A percentile compares a stretch with the other conserved stretches of the same genome.
Evolutionary conservation across 2,329 filamentous ascomycete genomes (phyloP).

Genomic region (Zymoseptoria crescenta): DNA sequence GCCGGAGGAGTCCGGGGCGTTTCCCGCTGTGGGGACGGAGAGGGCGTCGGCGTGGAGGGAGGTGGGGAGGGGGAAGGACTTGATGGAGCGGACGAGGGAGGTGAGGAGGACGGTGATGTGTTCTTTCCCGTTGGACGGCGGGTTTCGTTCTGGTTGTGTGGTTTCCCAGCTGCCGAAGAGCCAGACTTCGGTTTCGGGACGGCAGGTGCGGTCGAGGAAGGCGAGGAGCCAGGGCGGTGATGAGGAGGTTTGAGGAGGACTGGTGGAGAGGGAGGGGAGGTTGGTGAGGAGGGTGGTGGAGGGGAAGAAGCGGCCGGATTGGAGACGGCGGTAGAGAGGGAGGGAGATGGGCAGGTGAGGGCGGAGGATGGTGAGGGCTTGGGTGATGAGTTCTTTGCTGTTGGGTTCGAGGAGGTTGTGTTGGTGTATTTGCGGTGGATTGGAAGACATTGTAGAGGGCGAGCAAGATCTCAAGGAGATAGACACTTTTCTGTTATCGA

Average conservation of each 20-base stretch:
- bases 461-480: neutral
- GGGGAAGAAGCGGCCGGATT: conserved; percentile 45
- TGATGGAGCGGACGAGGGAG: conserved; percentile 10
- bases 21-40: neutral
- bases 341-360: conserved; percentile 51
- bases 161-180: conserved; percentile 42
- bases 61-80: conserved; percentile 1
- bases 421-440: neutral
- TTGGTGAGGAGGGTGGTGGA: conserved; percentile 36
- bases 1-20: conserved; percentile 7
- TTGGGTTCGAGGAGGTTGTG: neutral
- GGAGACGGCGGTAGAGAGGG: conserved; percentile 54
- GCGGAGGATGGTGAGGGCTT: conserved; percentile 43
- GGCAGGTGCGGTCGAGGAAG: conserved; percentile 53
- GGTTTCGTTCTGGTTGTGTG: neutral
- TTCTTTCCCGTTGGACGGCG: neutral
- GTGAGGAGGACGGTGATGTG: conserved; percentile 8
- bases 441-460: neutral
- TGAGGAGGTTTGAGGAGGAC: neutral
- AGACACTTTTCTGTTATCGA: neutral
- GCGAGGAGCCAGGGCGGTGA: conserved; percentile 43
- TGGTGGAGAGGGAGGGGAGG: conserved; percentile 30
- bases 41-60: conserved; percentile 11
- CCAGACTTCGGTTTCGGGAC: conserved; percentile 59
- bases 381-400: neutral